Base-by-base conservation (phyloP, 2,329 filamentous ascomycete species). In the Penicillium sp. region DNA sequence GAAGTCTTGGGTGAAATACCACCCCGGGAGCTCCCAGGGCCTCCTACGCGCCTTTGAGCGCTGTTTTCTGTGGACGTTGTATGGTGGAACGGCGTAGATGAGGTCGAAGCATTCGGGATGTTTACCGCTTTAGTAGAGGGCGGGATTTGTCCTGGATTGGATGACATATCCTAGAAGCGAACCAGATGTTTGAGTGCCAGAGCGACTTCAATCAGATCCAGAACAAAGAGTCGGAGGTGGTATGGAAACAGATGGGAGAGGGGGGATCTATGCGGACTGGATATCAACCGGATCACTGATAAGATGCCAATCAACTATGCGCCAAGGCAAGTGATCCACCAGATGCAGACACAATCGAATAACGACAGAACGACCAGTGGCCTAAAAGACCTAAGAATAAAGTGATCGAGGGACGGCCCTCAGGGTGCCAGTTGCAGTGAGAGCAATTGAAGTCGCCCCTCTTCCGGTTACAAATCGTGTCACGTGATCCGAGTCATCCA, bases 21-120 rank as follows among this genome's bases (percentile, higher is more conserved):
- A 44, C 74, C 60, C 10, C 74, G 75, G 61, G 74, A 72, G 52
- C 70, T 75, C 34, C 71, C 75, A 52, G 73, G 72, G 24, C 70
- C 70, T 53, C 74, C 74, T 45, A 66, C 61, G 47, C 76, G 73
- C 59, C 76, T 69, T 58, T 78, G 75, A 44, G 60, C 66, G 48
- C 71, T 62, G 38, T 60, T 66, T 32, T 78, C 76, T 34, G 64
- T 48, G 21, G 66, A 60, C n/a, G 66, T 54, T 50, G 64, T 45
- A 5, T 67, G 62, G 50, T 75, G 66, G 41, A 70, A 71, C 48
- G 72, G 60, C 40, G 70, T 56, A 51, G 72, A 62, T 14, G 68
- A 61, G 31, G 61, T 57, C 38, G 71, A 63, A 54, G 72, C 67
- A 59, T 65, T 73, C 14, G 68, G 60, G 46, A 65, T 67, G 57